A percentile compares a stretch with the other conserved stretches of the same genome.
phyloP scores from a whole-genome alignment of 352 stramenopile species.

The Globisporangium nagaii region DNA sequence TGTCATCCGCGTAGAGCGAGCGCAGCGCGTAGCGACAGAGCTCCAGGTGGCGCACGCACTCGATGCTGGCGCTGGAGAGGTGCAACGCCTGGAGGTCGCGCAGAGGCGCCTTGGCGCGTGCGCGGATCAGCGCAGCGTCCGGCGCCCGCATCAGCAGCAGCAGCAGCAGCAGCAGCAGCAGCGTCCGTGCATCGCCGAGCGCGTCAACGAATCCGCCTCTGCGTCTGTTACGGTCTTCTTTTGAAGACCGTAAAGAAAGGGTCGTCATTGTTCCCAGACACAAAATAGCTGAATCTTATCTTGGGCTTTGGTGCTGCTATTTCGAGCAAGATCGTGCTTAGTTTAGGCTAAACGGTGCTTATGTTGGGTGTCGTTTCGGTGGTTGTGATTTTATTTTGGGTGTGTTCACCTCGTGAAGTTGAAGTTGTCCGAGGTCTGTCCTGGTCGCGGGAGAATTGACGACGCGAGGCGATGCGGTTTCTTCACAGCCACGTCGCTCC shows the following conservation, averaged over 20 bases:
- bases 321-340: too few species aligned
- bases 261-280: too few species aligned
- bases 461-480: slow-evolving; percentile 32
- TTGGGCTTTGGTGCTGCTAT: too few species aligned
- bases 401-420: slow-evolving; percentile 31
- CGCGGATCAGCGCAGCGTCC: slow-evolving; percentile 37
- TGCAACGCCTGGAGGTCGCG: slow-evolving; percentile 40
- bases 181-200: background rate
- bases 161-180: slow-evolving; percentile 16
- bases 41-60: slow-evolving; percentile 46
- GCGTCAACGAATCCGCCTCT: background rate
- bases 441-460: slow-evolving; percentile 28
- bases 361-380: background rate
- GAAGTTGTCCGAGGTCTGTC: slow-evolving; percentile 23
- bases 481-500: slow-evolving; percentile 8
- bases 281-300: background rate
- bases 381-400: background rate
- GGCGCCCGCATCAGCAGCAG: slow-evolving; percentile 30
- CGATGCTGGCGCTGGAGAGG: slow-evolving; percentile 41
- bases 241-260: too few species aligned
- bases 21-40: slow-evolving; percentile 25
- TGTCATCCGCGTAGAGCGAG: slow-evolving; percentile 49
- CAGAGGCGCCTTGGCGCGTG: slow-evolving; percentile 45
- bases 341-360: too few species aligned
- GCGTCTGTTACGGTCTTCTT: background rate